Percentiles rank a stretch among this genome's conserved stretches.
Evolutionary conservation across 768 basidiomycete genomes (phyloP).

Genomic region (Russula brevipes): DNA sequence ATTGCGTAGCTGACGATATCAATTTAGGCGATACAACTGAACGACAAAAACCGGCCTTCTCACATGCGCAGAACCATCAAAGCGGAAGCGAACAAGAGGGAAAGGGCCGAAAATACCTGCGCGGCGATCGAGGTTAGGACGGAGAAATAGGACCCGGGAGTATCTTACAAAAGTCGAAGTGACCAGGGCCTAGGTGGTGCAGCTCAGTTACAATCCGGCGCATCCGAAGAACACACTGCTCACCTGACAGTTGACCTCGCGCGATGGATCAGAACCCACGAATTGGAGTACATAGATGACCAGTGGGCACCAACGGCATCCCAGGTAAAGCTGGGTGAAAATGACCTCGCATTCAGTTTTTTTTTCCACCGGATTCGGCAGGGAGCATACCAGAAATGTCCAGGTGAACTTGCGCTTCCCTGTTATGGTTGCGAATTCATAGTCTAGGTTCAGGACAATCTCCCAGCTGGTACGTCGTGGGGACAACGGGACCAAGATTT

Average conservation of each 20-base stretch:
- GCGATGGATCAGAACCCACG: background rate
- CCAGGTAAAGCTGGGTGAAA: conserved; percentile 12
- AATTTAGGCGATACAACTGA: background rate
- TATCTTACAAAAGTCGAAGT: conserved; percentile 12
- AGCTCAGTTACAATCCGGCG: background rate
- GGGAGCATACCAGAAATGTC: conserved; percentile 13
- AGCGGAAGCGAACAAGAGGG: background rate
- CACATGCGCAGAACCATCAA: conserved; percentile 14
- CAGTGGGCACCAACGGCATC: conserved; percentile 15
- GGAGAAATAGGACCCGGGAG: background rate
- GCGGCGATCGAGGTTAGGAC: background rate
- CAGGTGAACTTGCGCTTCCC: conserved; percentile 16
- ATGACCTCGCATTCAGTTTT: background rate
- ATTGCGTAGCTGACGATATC: background rate
- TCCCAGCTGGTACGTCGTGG: conserved; percentile 12
- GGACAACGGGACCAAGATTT: background rate
- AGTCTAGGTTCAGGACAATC: conserved; percentile 5
- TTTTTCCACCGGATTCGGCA: background rate
- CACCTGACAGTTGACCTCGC: conserved; percentile 11
- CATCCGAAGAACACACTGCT: background rate
- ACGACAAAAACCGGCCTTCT: background rate
- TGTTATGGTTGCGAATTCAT: conserved; percentile 9
- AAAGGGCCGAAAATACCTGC: background rate
- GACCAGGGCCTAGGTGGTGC: conserved; percentile 2
- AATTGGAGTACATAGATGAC: background rate